Evolutionary conservation across 768 basidiomycete species (phyloP).

Genomic region (Agaricus subrufescens): DNA sequence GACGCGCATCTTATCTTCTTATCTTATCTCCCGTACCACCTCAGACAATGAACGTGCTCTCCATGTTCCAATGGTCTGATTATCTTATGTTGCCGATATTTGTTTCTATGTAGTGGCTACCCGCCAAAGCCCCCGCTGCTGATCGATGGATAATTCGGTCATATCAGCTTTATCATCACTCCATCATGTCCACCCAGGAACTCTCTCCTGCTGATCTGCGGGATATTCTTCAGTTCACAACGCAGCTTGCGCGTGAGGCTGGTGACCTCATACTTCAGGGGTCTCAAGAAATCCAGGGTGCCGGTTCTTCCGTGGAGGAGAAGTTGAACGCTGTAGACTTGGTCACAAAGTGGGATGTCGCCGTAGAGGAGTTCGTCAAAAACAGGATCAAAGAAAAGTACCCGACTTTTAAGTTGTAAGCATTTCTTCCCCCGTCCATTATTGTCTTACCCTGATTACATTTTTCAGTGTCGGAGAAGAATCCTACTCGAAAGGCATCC

Average conservation of each 20-base stretch:
- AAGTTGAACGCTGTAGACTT: slow-evolving; percentile 95
- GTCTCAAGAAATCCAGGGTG: slow-evolving; percentile 64
- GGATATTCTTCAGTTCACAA: slow-evolving; percentile 62
- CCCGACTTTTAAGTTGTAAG: slow-evolving; percentile 81
- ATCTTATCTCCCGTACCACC: slow-evolving; percentile 12
- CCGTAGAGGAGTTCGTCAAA: slow-evolving; percentile 83
- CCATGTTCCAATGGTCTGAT: not conserved
- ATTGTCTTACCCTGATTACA: not conserved
- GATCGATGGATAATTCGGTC: slow-evolving; percentile 2
- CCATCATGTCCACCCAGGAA: slow-evolving; percentile 28
- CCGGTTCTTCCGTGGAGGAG: slow-evolving; percentile 51
- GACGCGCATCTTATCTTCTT: slow-evolving; percentile 32
- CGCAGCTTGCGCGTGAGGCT: slow-evolving; percentile 67
- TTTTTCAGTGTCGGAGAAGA: slow-evolving; percentile 85
- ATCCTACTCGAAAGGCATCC: slow-evolving; percentile 74
- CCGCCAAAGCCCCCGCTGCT: not conserved
- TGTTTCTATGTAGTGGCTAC: not conserved
- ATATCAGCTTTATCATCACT: not conserved
- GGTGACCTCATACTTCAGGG: slow-evolving; percentile 76
- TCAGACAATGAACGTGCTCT: not conserved
- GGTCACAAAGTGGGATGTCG: slow-evolving; percentile 92
- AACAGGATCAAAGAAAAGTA: slow-evolving; percentile 58
- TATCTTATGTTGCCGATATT: not conserved
- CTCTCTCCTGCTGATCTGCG: slow-evolving; percentile 48
- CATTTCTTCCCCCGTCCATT: slow-evolving; percentile 11